These are phyloP conservation scores for Lolium perenne DNA, from an alignment of 176 grass and related monocot species.

Conservation along the genomic window DNA sequence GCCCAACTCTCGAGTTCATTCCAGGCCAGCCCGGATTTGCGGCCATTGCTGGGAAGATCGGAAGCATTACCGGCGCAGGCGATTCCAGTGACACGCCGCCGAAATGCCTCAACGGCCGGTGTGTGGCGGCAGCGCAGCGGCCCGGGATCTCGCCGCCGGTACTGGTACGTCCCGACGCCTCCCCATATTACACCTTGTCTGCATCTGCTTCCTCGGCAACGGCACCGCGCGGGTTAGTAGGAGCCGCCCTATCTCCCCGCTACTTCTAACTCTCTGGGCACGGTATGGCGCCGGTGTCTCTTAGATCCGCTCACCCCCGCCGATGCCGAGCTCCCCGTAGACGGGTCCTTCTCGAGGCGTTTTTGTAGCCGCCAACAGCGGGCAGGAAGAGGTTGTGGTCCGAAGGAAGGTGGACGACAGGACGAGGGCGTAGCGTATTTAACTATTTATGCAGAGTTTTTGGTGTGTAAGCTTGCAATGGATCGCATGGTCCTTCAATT, in stretches of 20 bases:
- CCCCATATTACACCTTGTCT: not conserved
- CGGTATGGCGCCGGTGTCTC: no score
- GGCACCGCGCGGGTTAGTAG: not conserved
- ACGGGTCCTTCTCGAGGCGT: no score
- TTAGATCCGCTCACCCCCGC: no score
- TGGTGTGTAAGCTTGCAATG: not conserved
- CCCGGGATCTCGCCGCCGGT: not conserved
- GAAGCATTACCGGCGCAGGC: no score
- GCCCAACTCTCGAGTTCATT: no score
- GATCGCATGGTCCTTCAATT: not conserved
- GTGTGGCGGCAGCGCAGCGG: not conserved
- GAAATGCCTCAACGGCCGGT: not conserved
- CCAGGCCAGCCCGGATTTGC: no score
- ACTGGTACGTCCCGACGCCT: not conserved
- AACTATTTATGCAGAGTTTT: not conserved
- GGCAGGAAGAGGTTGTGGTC: not conserved
- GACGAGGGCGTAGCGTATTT: not conserved
- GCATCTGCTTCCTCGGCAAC: not conserved
- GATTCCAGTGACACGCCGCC: no score
- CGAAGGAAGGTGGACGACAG: not conserved
- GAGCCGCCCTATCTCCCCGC: not conserved
- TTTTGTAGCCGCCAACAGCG: not conserved
- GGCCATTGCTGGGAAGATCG: no score
- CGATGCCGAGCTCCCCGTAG: no score
- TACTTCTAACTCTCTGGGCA: no score